Base-by-base conservation (phyloP, 495 filamentous ascomycete genomes). In the Parmelia sp. region DNA sequence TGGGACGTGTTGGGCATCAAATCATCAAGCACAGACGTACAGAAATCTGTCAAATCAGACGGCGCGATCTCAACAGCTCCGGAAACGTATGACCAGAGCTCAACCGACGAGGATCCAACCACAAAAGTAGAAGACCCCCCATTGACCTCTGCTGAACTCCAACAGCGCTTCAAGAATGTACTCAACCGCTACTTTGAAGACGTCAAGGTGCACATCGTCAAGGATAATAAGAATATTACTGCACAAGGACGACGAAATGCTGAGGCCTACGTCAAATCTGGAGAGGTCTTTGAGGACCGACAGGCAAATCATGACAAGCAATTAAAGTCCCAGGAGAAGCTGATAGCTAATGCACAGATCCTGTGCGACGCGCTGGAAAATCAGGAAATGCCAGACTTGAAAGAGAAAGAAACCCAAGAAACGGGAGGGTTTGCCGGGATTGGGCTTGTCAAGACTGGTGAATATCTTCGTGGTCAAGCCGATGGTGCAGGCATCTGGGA, bases 401-500 rank as follows among this genome's bases (percentile, higher is more conserved):
- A 86, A 65, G 90, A 95, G 66, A 87, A 90, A 57, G 91, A 92
- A 36, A 81, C 89, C 59, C 72, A 84, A 1, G 82, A 85, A 63
- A 76, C 82, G 42, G 73, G 79, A 27, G 80, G 83, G 0, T 87
- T 87, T 70, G 86, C 90, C 31, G 84, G 87, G 1, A 97, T 97
- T 69, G 96, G 94, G 25, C 85, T 99, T 58, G 88, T 97, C 65
- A 95, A 96, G 74, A 88, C 92, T 36, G 90, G 91, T 2, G 95
- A 99, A 66, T 97, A 96, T 70, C 80, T 97, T 12, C 89, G 91
- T 39, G 90, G 90, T 27, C 89, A 94, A 70, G 87, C 87, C 8
- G 94, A 97, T 65, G 93, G 93, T 11, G 83, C 91, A n/a, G 94
- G 94, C 2, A 97, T 97, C 69, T 99, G 94, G 94, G 95, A 97